Conservation (phyloP, 108 stramenopile genomes). For the Pseudonitzschia multiseries region DNA sequence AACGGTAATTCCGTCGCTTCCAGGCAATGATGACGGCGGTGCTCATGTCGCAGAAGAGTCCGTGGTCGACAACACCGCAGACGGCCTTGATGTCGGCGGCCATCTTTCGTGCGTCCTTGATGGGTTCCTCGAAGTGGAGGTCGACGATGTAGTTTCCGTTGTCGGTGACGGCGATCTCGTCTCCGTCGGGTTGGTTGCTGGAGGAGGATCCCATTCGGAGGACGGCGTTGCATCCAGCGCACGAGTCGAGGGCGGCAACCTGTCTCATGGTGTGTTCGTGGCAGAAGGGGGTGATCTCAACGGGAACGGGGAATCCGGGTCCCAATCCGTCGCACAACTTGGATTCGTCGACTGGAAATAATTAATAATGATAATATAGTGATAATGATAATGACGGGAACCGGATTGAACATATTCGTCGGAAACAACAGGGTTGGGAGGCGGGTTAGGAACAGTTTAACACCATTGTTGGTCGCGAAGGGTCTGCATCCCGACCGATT, state of each 20-base stretch:
- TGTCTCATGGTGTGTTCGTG: conserved; percentile 93
- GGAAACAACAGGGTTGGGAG: background rate
- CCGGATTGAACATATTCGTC: too few relatives aligned
- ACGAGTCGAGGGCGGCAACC: conserved; percentile 81
- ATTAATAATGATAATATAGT: background rate
- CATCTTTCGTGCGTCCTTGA: conserved; percentile 85
- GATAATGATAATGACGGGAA: background rate
- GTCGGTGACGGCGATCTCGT: conserved; percentile 96
- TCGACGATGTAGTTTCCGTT: conserved; percentile 99
- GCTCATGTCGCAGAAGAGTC: conserved; percentile 97
- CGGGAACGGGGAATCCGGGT: conserved; percentile 92
- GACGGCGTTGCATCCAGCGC: conserved; percentile 88
- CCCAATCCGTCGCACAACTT: conserved; percentile 95
- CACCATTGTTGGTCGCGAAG: background rate
- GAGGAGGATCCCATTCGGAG: conserved; percentile 83
- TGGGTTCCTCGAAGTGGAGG: conserved; percentile 91
- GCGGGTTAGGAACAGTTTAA: background rate
- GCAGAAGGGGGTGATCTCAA: conserved; percentile 97
- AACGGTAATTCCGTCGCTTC: conserved; percentile 91
- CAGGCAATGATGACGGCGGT: conserved; percentile 96
- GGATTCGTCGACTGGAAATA: conserved; percentile 86
- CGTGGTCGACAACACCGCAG: conserved; percentile 97
- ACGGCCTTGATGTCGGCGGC: conserved; percentile 90
- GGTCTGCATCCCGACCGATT: background rate
- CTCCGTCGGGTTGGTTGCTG: conserved; percentile 86